Conservation (phyloP, 1,284 basidiomycete species). For the Papiliotrema nemorosa region DNA sequence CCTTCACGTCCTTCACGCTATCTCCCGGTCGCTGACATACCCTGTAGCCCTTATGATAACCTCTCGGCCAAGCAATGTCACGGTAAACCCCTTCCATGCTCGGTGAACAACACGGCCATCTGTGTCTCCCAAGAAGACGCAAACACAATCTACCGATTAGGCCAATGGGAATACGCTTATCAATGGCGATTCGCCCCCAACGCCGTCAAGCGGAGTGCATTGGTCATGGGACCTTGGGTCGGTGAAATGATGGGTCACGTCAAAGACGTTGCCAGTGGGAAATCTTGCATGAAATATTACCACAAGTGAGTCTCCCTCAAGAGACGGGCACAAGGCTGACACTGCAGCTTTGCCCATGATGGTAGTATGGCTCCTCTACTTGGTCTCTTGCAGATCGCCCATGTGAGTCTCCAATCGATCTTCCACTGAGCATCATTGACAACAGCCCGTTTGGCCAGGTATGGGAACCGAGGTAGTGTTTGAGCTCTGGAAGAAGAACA, state of each 20-base stretch:
- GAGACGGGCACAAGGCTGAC: background rate
- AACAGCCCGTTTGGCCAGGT: constrained; percentile 36
- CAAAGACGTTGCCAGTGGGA: constrained; percentile 15
- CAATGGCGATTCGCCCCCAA: constrained; percentile 25
- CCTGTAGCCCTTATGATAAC: constrained; percentile 35
- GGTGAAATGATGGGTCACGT: constrained; percentile 30
- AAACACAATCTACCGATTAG: constrained; percentile 36
- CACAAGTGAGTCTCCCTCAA: constrained; percentile 34
- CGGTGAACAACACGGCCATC: constrained; percentile 22
- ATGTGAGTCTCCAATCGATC: constrained; percentile 4
- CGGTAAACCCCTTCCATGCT: constrained; percentile 29
- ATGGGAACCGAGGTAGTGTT: constrained; percentile 44
- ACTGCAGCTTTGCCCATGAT: constrained; percentile 37
- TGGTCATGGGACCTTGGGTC: constrained; percentile 37
- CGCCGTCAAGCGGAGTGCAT: constrained; percentile 24
- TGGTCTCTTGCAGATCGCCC: constrained; percentile 33
- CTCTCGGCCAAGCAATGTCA: constrained; percentile 42
- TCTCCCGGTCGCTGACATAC: background rate
- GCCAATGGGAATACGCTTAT: constrained; percentile 40
- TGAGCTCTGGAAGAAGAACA: constrained; percentile 28
- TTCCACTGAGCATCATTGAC: background rate
- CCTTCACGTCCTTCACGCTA: background rate
- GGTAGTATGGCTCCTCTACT: constrained; percentile 36
- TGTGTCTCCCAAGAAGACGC: constrained; percentile 33
- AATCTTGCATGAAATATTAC: constrained; percentile 20